Evolutionary conservation across 345 rosid species (phyloP).

Genomic region (Litchi chinensis): DNA sequence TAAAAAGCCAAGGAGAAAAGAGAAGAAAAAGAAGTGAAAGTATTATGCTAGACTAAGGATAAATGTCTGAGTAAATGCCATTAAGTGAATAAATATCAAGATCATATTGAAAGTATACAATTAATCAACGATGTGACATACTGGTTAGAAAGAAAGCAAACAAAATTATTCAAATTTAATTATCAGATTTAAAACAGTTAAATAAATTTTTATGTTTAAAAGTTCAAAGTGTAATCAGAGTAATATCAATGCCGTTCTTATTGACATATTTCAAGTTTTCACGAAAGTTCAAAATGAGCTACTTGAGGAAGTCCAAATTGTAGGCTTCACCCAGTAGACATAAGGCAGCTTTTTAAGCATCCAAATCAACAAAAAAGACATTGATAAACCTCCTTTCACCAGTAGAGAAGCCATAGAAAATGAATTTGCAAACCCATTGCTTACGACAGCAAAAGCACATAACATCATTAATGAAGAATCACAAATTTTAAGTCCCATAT

Average conservation of each 20-base stretch:
- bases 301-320: not conserved
- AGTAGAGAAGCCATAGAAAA: not conserved
- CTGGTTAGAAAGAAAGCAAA: not conserved
- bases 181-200: not conserved
- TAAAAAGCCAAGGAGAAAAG: not conserved
- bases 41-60: too few relatives aligned
- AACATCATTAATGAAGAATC: not conserved
- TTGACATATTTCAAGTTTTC: not conserved
- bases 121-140: conserved; percentile 8
- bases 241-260: not conserved
- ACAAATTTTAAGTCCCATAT: not conserved
- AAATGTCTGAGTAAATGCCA: not conserved
- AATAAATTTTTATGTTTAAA: too few relatives aligned
- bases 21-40: not conserved
- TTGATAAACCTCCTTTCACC: not conserved
- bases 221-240: not conserved
- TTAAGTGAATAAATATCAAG: not conserved
- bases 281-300: not conserved
- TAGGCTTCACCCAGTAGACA: not conserved
- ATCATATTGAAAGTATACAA: not conserved
- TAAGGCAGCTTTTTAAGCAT: not conserved
- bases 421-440: not conserved
- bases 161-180: conserved; percentile 1
- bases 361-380: not conserved
- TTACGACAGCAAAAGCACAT: not conserved